Percentiles rank a stretch among this genome's conserved stretches.
Conservation (phyloP, 768 basidiomycete genomes). For the Tulasnella sp. region DNA sequence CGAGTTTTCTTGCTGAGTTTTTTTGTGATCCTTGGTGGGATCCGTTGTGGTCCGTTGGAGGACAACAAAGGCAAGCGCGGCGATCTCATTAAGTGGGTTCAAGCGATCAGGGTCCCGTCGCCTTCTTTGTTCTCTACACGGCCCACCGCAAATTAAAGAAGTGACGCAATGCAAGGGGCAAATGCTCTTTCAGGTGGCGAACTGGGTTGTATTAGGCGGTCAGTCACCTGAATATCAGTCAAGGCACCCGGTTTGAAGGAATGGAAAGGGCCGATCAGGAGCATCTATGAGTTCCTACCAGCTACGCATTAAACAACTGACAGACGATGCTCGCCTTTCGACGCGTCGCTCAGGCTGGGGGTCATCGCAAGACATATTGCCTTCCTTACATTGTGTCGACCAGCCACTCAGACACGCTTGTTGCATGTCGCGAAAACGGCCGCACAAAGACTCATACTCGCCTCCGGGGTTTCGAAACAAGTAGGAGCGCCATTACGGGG, state of each 20-base stretch:
- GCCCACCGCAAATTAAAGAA: background rate
- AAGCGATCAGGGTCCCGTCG: background rate
- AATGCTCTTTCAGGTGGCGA: background rate
- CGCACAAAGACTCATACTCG: background rate
- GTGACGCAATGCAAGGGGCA: background rate
- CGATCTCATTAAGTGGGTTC: background rate
- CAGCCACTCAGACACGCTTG: no score
- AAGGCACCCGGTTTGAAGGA: background rate
- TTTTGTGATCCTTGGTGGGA: background rate
- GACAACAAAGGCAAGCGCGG: background rate
- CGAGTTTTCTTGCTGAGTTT: background rate
- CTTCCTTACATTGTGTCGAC: no score
- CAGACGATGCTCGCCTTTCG: no score
- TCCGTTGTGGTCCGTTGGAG: background rate
- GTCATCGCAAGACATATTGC: no score
- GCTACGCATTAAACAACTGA: background rate
- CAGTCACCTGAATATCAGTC: background rate
- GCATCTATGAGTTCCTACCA: background rate
- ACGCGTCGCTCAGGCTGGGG: no score
- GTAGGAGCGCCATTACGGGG: no score
- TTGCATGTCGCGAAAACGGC: background rate
- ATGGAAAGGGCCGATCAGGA: background rate
- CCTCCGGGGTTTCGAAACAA: background rate
- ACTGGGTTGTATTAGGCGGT: background rate
- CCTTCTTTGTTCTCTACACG: background rate